Conservation (phyloP, 345 rosid species). For the Carallia pectinifolia region DNA sequence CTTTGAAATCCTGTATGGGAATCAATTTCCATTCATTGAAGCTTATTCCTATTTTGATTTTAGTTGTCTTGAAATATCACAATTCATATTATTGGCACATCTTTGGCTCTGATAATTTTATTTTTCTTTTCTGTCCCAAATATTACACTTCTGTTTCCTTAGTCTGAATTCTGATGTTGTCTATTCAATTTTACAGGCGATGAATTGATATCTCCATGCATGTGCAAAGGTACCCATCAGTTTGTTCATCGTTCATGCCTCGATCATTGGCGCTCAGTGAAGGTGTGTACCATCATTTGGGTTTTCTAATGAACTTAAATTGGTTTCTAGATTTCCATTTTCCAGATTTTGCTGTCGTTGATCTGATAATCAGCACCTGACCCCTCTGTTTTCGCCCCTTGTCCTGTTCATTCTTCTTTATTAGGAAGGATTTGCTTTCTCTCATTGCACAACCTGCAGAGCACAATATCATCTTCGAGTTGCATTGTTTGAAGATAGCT, state of each 20-base stretch:
- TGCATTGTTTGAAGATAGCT: conserved; percentile 66
- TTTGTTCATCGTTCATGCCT: conserved; percentile 84
- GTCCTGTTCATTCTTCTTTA: not conserved
- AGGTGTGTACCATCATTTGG: conserved; percentile 32
- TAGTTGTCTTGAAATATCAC: not conserved
- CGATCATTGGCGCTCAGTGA: conserved; percentile 89
- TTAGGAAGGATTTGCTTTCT: conserved; percentile 96
- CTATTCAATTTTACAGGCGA: conserved; percentile 45
- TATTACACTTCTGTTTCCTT: not conserved
- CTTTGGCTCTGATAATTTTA: not conserved
- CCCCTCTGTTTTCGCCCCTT: not conserved
- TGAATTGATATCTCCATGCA: conserved; percentile 94
- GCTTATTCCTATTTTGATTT: not conserved
- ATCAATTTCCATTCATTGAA: not conserved
- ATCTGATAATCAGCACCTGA: not conserved
- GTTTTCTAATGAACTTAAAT: not conserved
- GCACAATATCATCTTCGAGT: conserved; percentile 83
- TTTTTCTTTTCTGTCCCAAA: not conserved
- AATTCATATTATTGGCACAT: not conserved
- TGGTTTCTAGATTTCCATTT: not conserved
- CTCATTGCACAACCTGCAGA: conserved; percentile 89
- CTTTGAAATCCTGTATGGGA: not conserved
- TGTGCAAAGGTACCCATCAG: conserved; percentile 97
- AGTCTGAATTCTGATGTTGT: not conserved
- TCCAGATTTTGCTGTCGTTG: conserved; percentile 3